Conservation (phyloP, 2,329 filamentous ascomycete genomes). For the Fragosphaeria purpurea region DNA sequence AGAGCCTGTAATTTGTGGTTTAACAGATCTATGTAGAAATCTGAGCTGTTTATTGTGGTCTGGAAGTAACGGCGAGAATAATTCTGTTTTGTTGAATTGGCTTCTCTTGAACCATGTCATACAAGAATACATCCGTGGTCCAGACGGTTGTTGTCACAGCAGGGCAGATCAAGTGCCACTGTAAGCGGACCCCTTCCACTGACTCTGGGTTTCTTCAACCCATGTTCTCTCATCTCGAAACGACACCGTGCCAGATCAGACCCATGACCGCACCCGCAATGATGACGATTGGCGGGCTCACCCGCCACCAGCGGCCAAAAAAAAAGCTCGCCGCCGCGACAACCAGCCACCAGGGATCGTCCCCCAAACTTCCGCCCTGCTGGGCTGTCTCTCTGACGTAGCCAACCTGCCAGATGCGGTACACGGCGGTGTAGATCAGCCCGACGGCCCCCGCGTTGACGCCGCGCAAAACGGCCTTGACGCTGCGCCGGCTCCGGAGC, state of each 20-base stretch:
- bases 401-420: constrained; percentile 52
- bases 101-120: too few relatives aligned
- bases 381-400: constrained; percentile 40
- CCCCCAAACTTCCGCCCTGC: constrained; percentile 40
- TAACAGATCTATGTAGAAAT: too few relatives aligned
- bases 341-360: constrained; percentile 56
- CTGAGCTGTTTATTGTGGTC: too few relatives aligned
- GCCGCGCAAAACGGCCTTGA: constrained; percentile 41
- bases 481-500: constrained; percentile 33
- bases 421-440: constrained; percentile 54
- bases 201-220: too few relatives aligned
- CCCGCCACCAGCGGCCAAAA: constrained; percentile 35
- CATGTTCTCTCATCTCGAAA: constrained; percentile 11
- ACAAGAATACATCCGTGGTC: too few relatives aligned
- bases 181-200: too few relatives aligned
- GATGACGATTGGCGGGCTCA: constrained; percentile 33
- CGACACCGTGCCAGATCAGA: constrained; percentile 35
- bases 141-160: too few relatives aligned
- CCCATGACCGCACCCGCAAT: constrained; percentile 36
- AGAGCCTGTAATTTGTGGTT: background rate
- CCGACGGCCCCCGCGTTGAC: constrained; percentile 52
- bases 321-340: constrained; percentile 40
- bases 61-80: too few relatives aligned
- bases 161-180: too few relatives aligned
- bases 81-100: too few relatives aligned